phyloP scores from a whole-genome alignment of 2,329 filamentous ascomycete species.

The Xylariomycetidae sp. region DNA sequence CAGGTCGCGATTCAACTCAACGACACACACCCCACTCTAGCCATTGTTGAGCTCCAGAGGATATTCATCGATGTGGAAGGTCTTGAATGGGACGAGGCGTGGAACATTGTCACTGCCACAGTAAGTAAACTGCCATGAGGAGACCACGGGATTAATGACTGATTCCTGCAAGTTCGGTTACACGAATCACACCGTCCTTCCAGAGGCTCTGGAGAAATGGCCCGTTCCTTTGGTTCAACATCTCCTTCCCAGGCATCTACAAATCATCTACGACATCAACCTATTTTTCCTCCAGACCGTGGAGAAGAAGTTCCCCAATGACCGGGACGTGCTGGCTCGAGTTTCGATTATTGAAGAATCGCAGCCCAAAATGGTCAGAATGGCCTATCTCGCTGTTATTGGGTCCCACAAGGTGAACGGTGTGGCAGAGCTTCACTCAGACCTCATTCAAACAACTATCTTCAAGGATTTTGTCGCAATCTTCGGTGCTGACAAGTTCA shows the following conservation, averaged over 20 bases:
- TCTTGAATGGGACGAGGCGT: conserved; percentile 88
- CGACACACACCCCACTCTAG: conserved; percentile 93
- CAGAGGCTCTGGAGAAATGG: conserved; percentile 98
- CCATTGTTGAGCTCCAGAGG: conserved; percentile 91
- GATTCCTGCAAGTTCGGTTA: conserved; percentile 68
- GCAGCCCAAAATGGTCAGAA: conserved; percentile 95
- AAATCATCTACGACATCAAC: conserved; percentile 99
- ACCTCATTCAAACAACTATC: conserved; percentile 97
- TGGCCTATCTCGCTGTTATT: conserved; percentile 92
- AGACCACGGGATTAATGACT: conserved; percentile 10
- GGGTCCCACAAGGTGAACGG: conserved; percentile 99
- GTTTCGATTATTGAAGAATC: conserved; percentile 99
- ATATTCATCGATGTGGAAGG: conserved; percentile 88
- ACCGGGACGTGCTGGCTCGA: conserved; percentile 75
- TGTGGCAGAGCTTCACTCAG: conserved; percentile 94
- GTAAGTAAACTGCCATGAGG: conserved; percentile 36
- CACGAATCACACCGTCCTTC: conserved; percentile 97
- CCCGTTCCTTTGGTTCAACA: conserved; percentile 89
- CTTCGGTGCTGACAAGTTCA: conserved; percentile 95
- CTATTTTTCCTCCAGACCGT: conserved; percentile 86
- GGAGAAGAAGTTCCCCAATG: conserved; percentile 84
- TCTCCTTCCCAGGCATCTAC: conserved; percentile 85
- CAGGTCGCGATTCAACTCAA: conserved; percentile 97
- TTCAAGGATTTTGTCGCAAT: conserved; percentile 98
- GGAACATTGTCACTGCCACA: conserved; percentile 70